Percentiles rank a stretch among this genome's conserved stretches.
Conservation (phyloP, 345 rosid species). For the Trapa bicornis region DNA sequence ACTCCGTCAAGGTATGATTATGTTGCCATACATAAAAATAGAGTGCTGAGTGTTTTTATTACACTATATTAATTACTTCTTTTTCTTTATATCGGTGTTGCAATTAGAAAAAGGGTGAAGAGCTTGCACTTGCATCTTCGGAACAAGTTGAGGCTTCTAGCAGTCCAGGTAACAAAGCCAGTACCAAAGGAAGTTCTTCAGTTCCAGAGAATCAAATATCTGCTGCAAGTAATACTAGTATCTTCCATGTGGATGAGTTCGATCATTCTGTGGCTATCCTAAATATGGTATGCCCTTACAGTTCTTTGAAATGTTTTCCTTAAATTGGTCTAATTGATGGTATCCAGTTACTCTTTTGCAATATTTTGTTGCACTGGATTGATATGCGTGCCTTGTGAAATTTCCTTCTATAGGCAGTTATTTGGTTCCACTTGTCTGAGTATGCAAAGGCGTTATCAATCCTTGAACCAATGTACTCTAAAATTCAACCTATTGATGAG, state of each 20-base stretch:
- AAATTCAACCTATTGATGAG: conserved; percentile 80
- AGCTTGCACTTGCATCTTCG: conserved; percentile 32
- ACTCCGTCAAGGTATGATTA: conserved; percentile 49
- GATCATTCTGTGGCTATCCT: conserved; percentile 57
- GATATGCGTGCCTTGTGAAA: conserved; percentile 7
- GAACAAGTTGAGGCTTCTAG: conserved; percentile 28
- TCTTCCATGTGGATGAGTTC: conserved; percentile 54
- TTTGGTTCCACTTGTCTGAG: conserved; percentile 88
- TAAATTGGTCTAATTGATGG: not conserved
- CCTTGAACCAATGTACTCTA: conserved; percentile 63
- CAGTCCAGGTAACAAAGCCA: conserved; percentile 31
- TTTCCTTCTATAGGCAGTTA: conserved; percentile 46
- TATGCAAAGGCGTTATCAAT: conserved; percentile 63
- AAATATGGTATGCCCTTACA: conserved; percentile 50
- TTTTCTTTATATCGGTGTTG: conserved; percentile 8
- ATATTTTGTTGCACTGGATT: conserved; percentile 1
- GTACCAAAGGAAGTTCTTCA: conserved; percentile 41
- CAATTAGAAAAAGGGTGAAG: conserved; percentile 55
- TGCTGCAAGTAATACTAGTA: conserved; percentile 22
- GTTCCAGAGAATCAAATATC: conserved; percentile 20
- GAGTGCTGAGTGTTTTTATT: not conserved
- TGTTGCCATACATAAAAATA: not conserved
- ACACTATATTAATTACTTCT: not conserved
- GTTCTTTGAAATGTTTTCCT: not conserved
- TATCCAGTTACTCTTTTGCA: not conserved